Evolutionary conservation across 2,329 filamentous ascomycete species (phyloP).

Genomic region (Hirsutella thompsonii): DNA sequence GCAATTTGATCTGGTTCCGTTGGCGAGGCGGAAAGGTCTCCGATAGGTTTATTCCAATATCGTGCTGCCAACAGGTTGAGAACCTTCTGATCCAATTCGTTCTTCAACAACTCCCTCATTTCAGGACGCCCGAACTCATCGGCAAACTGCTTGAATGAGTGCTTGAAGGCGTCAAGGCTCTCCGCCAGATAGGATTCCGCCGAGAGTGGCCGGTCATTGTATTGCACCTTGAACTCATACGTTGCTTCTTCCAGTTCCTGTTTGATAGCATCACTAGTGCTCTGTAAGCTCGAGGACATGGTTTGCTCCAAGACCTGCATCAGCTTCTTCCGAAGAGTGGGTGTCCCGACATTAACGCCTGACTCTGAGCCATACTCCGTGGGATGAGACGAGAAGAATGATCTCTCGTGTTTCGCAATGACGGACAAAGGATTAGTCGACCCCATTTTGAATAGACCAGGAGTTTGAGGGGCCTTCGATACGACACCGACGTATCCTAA

Average conservation of each 20-base stretch:
- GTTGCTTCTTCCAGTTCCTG: constrained; percentile 94
- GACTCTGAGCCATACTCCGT: constrained; percentile 63
- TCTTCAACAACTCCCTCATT: constrained; percentile 80
- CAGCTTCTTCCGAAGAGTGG: constrained; percentile 80
- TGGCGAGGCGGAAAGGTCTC: constrained; percentile 57
- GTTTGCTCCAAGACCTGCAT: constrained; percentile 96
- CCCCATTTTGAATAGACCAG: constrained; percentile 72
- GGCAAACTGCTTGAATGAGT: constrained; percentile 89
- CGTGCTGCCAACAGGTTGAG: constrained; percentile 83
- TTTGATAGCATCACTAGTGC: constrained; percentile 81
- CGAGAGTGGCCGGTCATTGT: constrained; percentile 89
- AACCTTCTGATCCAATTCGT: constrained; percentile 87
- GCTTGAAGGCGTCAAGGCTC: constrained; percentile 91
- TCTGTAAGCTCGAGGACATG: constrained; percentile 85
- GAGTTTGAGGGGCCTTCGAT: constrained; percentile 58
- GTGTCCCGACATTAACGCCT: constrained; percentile 68
- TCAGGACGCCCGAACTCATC: constrained; percentile 81
- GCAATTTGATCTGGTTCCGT: constrained; percentile 60
- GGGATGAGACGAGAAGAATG: constrained; percentile 77
- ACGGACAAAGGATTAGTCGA: constrained; percentile 65
- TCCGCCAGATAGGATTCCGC: constrained; percentile 96
- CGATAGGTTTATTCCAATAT: constrained; percentile 94
- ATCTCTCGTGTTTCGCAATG: constrained; percentile 77
- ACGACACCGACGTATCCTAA: constrained; percentile 95
- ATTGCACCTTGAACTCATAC: constrained; percentile 99